Evolutionary conservation across 768 basidiomycete genomes (phyloP).

Genomic region (Pluteus cervinus): DNA sequence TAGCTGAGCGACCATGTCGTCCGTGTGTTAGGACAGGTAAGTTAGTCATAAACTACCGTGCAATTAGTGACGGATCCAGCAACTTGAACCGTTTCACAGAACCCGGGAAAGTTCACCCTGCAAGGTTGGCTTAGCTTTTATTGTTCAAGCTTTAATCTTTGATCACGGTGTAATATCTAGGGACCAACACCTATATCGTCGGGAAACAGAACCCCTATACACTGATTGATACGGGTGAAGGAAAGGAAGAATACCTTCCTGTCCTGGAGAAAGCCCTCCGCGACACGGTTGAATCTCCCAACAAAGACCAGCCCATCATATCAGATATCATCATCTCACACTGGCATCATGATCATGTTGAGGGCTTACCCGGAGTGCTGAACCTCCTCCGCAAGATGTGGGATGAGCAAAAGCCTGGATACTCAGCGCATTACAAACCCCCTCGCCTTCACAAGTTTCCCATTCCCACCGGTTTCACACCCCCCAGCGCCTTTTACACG

Average conservation of each 20-base stretch:
- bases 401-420: constrained; percentile 38
- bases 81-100: constrained; percentile 34
- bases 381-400: constrained; percentile 58
- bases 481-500: constrained; percentile 21
- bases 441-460: constrained; percentile 77
- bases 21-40: constrained; percentile 72
- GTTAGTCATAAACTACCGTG: constrained; percentile 7
- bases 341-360: constrained; percentile 83
- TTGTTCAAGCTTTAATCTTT: background rate
- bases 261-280: constrained; percentile 58
- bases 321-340: constrained; percentile 93
- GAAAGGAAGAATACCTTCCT: constrained; percentile 59
- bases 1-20: constrained; percentile 67
- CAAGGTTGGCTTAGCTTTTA: constrained; percentile 50
- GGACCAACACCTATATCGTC: constrained; percentile 87
- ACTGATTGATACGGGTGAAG: constrained; percentile 83
- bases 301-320: constrained; percentile 46
- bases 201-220: constrained; percentile 66
- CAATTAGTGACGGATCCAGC: background rate
- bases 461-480: constrained; percentile 16
- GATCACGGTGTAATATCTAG: constrained; percentile 30
- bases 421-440: constrained; percentile 52
- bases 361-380: constrained; percentile 70
- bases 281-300: constrained; percentile 23
- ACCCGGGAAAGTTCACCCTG: constrained; percentile 84